Evolutionary conservation across 176 grass and related monocot genomes (phyloP), one percentile per base, ranked within the genome.

Genomic region (Carex cristatella): DNA sequence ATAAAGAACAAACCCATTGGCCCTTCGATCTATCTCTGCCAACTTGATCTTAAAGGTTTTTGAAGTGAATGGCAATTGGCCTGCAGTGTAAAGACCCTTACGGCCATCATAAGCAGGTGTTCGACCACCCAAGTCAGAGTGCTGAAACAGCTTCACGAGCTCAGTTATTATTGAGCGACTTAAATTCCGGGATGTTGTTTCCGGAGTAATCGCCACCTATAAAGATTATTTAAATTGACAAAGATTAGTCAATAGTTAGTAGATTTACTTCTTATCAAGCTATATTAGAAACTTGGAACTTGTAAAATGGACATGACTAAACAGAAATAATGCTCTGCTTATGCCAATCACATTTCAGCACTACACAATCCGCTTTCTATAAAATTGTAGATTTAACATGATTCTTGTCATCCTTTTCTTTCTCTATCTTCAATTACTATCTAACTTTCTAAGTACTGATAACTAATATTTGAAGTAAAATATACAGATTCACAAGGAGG

Each of bases 51-150:
- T 68, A 81, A 96, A 93, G 12, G 86, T 54, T 19, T 81, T 92
- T 10, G 46, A 27, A 10, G n/a, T 32, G 51, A 96, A 96, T 23
- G 94, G 94, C 19, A 93, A 46, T 38, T 65, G 38, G 2, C 83
- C 91, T 40, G 89, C 89, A 10, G 94, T 93, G 48, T 89, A 95
- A 6, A 93, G 61, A 63, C 85, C 48, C 53, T 89, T 91, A 16
- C 77, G 72, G 9, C 91, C 94, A 90, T 91, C 94, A 42, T 88
- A 93, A 28, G n/a, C 93, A 4, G 91, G 91, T n/a, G 81, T 31
- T 51, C 83, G 32, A 2, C 80, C 76, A 10, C 77, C 85, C 75
- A 95, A 85, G 51, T 33, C 56, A 46, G 83, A 59, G 28, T 79
- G 13, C 56, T 76, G 42, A 32, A 91, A 31, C 19, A 88, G 12